Evolutionary conservation across 805 yeast genomes (phyloP).

Genomic region (Myxozyma geophila): DNA sequence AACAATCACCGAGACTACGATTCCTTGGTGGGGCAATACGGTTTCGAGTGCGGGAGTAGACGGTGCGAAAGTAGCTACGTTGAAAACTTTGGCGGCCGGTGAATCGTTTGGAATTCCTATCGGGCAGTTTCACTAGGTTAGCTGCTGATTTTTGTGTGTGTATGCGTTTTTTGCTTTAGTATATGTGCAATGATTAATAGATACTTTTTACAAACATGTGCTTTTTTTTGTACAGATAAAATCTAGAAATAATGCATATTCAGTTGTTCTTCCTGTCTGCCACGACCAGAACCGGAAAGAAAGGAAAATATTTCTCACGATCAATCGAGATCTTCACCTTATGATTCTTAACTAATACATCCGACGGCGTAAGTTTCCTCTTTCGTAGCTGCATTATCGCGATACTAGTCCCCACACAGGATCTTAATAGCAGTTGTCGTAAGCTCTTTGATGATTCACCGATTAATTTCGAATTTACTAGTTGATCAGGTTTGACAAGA

Average conservation of each 20-base stretch:
- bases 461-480: conserved; percentile 11
- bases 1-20: conserved; percentile 43
- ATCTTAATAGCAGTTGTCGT: conserved; percentile 7
- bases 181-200: too few species aligned
- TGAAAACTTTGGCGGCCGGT: background rate
- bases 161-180: too few species aligned
- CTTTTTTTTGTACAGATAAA: background rate
- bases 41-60: conserved; percentile 28
- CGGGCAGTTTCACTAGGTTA: background rate
- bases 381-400: conserved; percentile 19
- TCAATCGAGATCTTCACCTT: conserved; percentile 39
- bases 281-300: conserved; percentile 50
- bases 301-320: conserved; percentile 50
- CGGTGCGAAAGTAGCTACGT: conserved; percentile 1
- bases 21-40: conserved; percentile 64
- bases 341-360: background rate
- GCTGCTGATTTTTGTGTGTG: background rate
- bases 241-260: background rate
- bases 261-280: background rate
- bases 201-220: too few species aligned
- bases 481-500: background rate
- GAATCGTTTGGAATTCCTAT: background rate
- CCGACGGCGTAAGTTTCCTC: conserved; percentile 3
- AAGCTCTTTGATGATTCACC: background rate
- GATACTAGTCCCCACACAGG: conserved; percentile 26